Percentiles rank a stretch among this genome's conserved stretches.
phyloP scores from a whole-genome alignment of 140 eudicot genomes.

The Erigeron philadelphicus region DNA sequence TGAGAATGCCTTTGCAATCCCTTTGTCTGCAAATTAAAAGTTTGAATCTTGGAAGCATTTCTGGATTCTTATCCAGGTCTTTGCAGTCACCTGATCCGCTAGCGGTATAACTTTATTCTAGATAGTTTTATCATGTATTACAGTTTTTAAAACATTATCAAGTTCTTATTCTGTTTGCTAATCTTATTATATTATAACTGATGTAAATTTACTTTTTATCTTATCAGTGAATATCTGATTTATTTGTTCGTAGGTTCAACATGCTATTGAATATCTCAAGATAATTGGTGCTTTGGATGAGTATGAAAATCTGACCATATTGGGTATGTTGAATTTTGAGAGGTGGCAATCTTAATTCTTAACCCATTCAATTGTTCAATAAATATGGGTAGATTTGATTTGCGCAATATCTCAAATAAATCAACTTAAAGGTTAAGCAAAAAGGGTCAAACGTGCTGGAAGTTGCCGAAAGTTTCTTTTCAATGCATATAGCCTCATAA shows the following conservation, averaged over 20 bases:
- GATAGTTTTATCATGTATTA: background rate
- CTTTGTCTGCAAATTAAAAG: slow-evolving; percentile 85
- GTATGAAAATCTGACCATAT: slow-evolving; percentile 56
- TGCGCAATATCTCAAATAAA: background rate
- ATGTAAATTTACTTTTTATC: background rate
- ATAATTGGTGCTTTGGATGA: slow-evolving; percentile 80
- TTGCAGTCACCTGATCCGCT: slow-evolving; percentile 72
- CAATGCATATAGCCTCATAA: slow-evolving; percentile 13
- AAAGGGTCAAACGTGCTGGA: background rate
- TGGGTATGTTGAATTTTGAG: slow-evolving; percentile 36
- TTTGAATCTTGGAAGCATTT: slow-evolving; percentile 70
- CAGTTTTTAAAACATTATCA: background rate
- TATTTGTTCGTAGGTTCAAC: slow-evolving; percentile 57
- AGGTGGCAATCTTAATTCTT: slow-evolving; percentile 5
- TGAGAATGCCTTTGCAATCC: slow-evolving; percentile 81
- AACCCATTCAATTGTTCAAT: slow-evolving; percentile 1
- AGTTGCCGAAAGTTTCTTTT: background rate
- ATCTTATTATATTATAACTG: slow-evolving; percentile 1
- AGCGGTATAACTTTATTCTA: slow-evolving; percentile 48
- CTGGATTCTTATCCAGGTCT: slow-evolving; percentile 67
- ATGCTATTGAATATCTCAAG: slow-evolving; percentile 78
- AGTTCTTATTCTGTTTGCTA: background rate
- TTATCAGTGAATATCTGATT: background rate
- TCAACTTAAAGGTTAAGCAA: background rate
- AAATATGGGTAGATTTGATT: background rate